A percentile compares a stretch with the other conserved stretches of the same genome.
Evolutionary conservation across 495 filamentous ascomycete species (phyloP).

Genomic region (Tuber magnatum): DNA sequence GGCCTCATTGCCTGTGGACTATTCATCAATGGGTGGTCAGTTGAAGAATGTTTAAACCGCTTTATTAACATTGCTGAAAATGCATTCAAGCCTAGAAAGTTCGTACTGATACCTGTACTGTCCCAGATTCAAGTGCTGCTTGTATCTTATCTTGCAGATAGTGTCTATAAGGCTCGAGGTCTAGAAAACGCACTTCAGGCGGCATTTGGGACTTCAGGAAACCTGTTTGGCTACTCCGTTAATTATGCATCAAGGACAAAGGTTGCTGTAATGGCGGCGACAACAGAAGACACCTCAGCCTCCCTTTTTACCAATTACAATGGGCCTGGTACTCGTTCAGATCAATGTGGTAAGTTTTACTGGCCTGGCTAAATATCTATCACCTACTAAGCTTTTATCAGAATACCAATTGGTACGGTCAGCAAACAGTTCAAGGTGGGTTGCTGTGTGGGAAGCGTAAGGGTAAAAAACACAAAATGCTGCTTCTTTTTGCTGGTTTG

Average conservation of each 20-base stretch:
- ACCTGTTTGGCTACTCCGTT: too few relatives aligned
- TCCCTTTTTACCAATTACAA: too few relatives aligned
- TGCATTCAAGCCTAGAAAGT: conserved; percentile 19
- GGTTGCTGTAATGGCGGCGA: too few relatives aligned
- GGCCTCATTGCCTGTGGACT: conserved; percentile 23
- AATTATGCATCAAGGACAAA: too few relatives aligned
- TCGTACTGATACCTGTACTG: conserved; percentile 19
- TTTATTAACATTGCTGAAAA: conserved; percentile 22
- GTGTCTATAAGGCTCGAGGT: conserved; percentile 22
- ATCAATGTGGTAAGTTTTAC: too few relatives aligned
- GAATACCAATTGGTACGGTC: conserved; percentile 16
- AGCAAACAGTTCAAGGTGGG: conserved; percentile 5
- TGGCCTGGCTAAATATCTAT: too few relatives aligned
- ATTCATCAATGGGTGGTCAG: conserved; percentile 31
- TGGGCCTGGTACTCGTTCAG: too few relatives aligned
- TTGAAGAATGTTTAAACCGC: conserved; percentile 29
- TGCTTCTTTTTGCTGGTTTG: too few relatives aligned
- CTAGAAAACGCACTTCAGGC: conserved; percentile 30
- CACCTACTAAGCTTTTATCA: conserved; percentile 15
- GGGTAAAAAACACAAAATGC: too few relatives aligned
- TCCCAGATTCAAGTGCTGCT: conserved; percentile 18
- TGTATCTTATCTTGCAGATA: conserved; percentile 25
- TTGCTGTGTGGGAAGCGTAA: conserved; percentile 33
- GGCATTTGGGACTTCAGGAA: conserved; percentile 14
- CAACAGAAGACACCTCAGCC: too few relatives aligned